Conservation (phyloP, 129 eudicot species). For the Scalesia atractyloides region DNA sequence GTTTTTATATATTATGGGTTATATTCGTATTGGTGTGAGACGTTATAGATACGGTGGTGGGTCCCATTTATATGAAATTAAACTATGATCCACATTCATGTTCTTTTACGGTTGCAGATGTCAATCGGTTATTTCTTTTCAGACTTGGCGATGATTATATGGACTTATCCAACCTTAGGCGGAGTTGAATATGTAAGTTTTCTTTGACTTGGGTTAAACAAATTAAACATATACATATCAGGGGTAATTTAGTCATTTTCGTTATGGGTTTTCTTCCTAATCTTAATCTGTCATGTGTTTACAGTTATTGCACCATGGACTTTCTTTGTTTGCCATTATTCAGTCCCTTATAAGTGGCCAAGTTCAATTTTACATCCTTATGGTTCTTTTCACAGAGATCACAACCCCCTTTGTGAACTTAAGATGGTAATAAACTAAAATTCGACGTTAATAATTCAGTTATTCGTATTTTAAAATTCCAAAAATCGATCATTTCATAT, state of each 20-base stretch:
- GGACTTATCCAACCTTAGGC: conserved; percentile 83
- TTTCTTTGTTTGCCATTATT: conserved; percentile 61
- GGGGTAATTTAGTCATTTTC: conserved; percentile 11
- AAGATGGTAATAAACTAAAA: conserved; percentile 69
- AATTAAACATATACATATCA: not conserved
- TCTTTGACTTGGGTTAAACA: not conserved
- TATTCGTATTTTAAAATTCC: conserved; percentile 9
- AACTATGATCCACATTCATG: not conserved
- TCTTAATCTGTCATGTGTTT: conserved; percentile 18
- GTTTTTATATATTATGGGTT: not conserved
- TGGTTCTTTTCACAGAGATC: conserved; percentile 80
- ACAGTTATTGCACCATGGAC: conserved; percentile 83
- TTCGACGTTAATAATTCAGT: not conserved
- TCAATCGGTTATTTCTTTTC: conserved; percentile 85
- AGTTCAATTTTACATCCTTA: conserved; percentile 70
- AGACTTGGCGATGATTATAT: conserved; percentile 82
- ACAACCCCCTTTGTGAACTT: conserved; percentile 83
- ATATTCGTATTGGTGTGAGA: conserved; percentile 1
- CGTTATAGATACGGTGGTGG: not conserved
- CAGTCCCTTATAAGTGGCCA: conserved; percentile 73
- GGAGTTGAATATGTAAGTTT: conserved; percentile 93
- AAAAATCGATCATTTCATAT: conserved; percentile 8
- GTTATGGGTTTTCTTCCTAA: not conserved
- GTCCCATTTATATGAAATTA: not conserved
- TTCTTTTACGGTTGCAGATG: conserved; percentile 51